These are phyloP conservation scores for Dothiorella sarmentorum DNA, from an alignment of 2,329 filamentous ascomycete genomes.

Conservation along the genomic window DNA sequence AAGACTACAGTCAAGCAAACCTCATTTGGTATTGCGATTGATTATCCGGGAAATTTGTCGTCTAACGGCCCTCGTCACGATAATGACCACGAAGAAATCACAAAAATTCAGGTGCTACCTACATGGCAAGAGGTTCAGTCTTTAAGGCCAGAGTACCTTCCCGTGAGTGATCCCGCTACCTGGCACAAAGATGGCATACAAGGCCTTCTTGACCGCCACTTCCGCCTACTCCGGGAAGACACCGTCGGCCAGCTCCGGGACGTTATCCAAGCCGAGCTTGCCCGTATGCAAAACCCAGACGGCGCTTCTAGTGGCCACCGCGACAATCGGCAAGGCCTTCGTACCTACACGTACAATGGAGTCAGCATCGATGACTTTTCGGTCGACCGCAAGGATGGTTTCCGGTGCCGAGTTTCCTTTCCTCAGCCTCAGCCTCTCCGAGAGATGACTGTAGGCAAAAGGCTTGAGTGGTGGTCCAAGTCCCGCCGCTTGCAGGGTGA, in stretches of 20 bases:
- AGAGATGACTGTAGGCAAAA: slow-evolving; percentile 18
- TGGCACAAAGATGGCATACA: slow-evolving; percentile 16
- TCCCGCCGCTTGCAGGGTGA: slow-evolving; percentile 27
- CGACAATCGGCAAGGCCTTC: slow-evolving; percentile 22
- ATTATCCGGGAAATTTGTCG: slow-evolving; percentile 27
- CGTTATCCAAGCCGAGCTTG: slow-evolving; percentile 23
- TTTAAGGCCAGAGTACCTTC: slow-evolving; percentile 38
- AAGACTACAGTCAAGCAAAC: neutral
- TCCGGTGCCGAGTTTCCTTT: slow-evolving; percentile 27
- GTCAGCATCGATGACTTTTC: slow-evolving; percentile 24
- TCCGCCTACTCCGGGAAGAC: slow-evolving; percentile 55
- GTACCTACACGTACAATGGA: slow-evolving; percentile 24
- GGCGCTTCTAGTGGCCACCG: slow-evolving; percentile 20
- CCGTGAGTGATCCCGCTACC: slow-evolving; percentile 19
- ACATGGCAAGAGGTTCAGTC: slow-evolving; percentile 34
- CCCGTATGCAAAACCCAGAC: slow-evolving; percentile 8
- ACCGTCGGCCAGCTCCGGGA: slow-evolving; percentile 53
- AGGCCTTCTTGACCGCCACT: slow-evolving; percentile 53
- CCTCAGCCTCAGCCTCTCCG: slow-evolving; percentile 22
- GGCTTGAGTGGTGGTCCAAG: slow-evolving; percentile 31
- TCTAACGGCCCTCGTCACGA: slow-evolving; percentile 24
- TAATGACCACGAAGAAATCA: slow-evolving; percentile 34
- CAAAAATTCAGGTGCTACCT: slow-evolving; percentile 30
- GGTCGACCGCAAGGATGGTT: slow-evolving; percentile 22
- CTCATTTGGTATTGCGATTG: neutral